Evolutionary conservation across 345 rosid species (phyloP), one percentile per base, ranked within the genome.

Genomic region (Bruguiera sexangula): DNA sequence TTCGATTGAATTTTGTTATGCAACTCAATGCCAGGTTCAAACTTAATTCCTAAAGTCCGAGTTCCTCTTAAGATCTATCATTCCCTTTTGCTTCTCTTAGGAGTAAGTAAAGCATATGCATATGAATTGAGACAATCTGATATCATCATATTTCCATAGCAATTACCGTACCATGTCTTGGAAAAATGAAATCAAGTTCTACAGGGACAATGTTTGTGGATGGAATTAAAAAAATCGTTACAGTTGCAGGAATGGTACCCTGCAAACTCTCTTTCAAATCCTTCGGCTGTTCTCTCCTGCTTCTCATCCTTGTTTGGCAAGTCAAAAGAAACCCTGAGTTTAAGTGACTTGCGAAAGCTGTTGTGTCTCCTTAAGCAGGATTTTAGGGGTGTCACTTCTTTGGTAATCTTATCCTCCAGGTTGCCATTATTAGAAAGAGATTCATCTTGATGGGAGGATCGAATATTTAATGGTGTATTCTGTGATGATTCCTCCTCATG

Each of bases 401-500:
- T 22, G 59, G 59, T 15, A 55, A 26, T 55, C 16, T 55, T 55
- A 13, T 8, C 29, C 30, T 55, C 30, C 8, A 8, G 27, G 15
- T 55, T 26, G 27, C 6, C 29, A 22, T 55, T 55, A 22, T 21
- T 8, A 9, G 59, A 20, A 55, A 21, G 29, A 9, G 22, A 26
- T 13, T 55, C 27, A 2, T 22, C 27, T 9, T 55, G 27, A 9
- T 55, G 27, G 16, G 18, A 22, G 27, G 24, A 8, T 22, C 13
- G 4, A 8, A 22, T 22, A 26, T 15, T 55, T 22, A 15, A 22
- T 8, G 29, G 59, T 30, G 63, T 27, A 62, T 21, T 63, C 32
- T 62, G 55, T 20, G 18, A 9, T 21, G 62, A 43, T 26, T 46
- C 70, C 57, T 66, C 62, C n/a, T 74, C 67, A 26, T 31, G 67